phyloP scores from a whole-genome alignment of 176 grass and related monocot species.

The Tillandsia leiboldiana region DNA sequence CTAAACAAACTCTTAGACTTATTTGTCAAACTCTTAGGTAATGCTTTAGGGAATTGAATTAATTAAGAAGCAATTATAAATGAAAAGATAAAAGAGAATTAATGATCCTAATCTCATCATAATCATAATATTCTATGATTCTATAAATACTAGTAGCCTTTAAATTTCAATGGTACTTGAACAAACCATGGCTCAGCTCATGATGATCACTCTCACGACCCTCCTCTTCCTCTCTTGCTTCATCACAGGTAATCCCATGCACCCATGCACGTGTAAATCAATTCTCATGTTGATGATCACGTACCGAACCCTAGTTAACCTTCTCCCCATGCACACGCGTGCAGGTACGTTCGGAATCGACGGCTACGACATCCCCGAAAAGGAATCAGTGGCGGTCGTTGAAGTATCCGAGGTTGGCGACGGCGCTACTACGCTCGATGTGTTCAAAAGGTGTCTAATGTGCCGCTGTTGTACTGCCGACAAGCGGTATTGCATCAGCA shows the following conservation, averaged over 20 bases:
- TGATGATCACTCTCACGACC: neutral
- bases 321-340: neutral
- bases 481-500: neutral
- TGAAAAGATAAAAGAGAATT: too few relatives aligned
- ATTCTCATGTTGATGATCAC: too few relatives aligned
- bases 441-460: neutral
- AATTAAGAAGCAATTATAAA: too few relatives aligned
- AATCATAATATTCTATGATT: neutral
- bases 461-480: neutral
- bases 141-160: neutral
- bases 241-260: neutral
- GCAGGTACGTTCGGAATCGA: neutral
- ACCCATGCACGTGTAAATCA: neutral
- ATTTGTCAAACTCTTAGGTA: too few relatives aligned
- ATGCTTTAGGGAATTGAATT: too few relatives aligned
- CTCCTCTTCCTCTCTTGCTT: neutral
- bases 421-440: neutral
- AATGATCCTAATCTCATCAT: too few relatives aligned
- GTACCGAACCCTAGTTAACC: too few relatives aligned
- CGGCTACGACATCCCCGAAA: neutral
- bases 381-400: neutral
- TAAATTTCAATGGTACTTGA: neutral
- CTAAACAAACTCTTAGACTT: too few relatives aligned
- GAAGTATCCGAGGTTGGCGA: neutral
- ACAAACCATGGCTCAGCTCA: neutral